Evolutionary conservation across 75 land plant genomes (phyloP).

Genomic region (Cryptomeria japonica): DNA sequence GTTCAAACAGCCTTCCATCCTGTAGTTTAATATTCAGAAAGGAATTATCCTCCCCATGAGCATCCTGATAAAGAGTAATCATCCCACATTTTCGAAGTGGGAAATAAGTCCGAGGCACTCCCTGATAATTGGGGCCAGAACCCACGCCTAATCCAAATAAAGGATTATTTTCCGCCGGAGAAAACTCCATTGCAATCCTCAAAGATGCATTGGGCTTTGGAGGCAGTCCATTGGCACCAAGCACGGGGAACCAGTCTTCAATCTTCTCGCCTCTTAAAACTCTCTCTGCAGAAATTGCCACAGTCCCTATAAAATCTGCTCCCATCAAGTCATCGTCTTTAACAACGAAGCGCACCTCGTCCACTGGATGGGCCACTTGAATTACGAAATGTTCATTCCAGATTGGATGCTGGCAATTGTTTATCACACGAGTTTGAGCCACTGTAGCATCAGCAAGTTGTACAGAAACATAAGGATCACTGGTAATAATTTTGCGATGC

Average conservation of each 20-base stretch:
- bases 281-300: slow-evolving; percentile 36
- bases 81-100: slow-evolving; percentile 65
- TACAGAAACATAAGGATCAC: slow-evolving; percentile 88
- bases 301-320: slow-evolving; percentile 68
- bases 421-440: slow-evolving; percentile 67
- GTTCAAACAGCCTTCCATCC: slow-evolving; percentile 42
- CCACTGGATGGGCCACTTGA: slow-evolving; percentile 68
- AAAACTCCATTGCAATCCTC: slow-evolving; percentile 44
- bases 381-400: slow-evolving; percentile 81
- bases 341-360: slow-evolving; percentile 52
- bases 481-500: slow-evolving; percentile 62
- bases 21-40: slow-evolving; percentile 62
- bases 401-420: slow-evolving; percentile 57
- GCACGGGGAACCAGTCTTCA: slow-evolving; percentile 69
- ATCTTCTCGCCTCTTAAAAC: slow-evolving; percentile 28
- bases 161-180: slow-evolving; percentile 41
- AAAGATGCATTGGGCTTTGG: slow-evolving; percentile 43
- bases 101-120: slow-evolving; percentile 83
- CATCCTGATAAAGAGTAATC: slow-evolving; percentile 88
- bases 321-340: slow-evolving; percentile 88
- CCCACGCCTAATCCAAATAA: slow-evolving; percentile 63
- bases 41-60: slow-evolving; percentile 53
- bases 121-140: slow-evolving; percentile 35
- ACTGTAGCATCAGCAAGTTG: slow-evolving; percentile 66
- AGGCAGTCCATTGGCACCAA: slow-evolving; percentile 37